Evolutionary conservation across 495 filamentous ascomycete species (phyloP).

Genomic region (Annulohypoxylon stygium): DNA sequence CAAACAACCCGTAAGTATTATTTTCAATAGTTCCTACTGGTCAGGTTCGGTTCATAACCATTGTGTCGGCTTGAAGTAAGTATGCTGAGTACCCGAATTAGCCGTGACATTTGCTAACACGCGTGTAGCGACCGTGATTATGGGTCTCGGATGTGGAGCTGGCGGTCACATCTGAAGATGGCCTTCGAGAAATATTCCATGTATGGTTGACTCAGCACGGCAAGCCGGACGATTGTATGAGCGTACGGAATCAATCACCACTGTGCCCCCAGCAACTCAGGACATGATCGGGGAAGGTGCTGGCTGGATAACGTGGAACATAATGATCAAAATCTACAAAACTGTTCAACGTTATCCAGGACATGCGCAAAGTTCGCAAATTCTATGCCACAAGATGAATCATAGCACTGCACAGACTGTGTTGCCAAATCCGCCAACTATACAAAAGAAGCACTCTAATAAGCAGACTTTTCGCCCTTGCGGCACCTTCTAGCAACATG

Average conservation of each 20-base stretch:
- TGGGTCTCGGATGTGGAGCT: neutral
- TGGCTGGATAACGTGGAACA: constrained; percentile 15
- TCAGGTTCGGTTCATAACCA: constrained; percentile 2
- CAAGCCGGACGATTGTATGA: neutral
- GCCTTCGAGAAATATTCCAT: neutral
- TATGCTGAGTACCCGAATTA: neutral
- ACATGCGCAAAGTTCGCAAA: constrained; percentile 10
- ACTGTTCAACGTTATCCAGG: constrained; percentile 28
- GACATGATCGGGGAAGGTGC: neutral
- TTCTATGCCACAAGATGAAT: constrained; percentile 13
- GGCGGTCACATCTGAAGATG: neutral
- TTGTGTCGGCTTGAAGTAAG: constrained; percentile 8
- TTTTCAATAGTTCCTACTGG: constrained; percentile 19
- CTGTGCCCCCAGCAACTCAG: neutral
- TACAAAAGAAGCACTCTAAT: constrained; percentile 2
- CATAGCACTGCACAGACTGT: constrained; percentile 16
- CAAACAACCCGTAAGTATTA: constrained; percentile 22
- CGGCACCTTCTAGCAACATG: constrained; percentile 11
- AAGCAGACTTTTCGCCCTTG: constrained; percentile 1
- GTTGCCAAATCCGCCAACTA: neutral
- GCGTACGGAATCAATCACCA: neutral
- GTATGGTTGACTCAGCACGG: neutral
- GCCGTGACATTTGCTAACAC: neutral
- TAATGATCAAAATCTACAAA: neutral
- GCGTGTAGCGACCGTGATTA: neutral